phyloP scores from a whole-genome alignment of 306 rosid genomes.

The Ormosia emarginata region DNA sequence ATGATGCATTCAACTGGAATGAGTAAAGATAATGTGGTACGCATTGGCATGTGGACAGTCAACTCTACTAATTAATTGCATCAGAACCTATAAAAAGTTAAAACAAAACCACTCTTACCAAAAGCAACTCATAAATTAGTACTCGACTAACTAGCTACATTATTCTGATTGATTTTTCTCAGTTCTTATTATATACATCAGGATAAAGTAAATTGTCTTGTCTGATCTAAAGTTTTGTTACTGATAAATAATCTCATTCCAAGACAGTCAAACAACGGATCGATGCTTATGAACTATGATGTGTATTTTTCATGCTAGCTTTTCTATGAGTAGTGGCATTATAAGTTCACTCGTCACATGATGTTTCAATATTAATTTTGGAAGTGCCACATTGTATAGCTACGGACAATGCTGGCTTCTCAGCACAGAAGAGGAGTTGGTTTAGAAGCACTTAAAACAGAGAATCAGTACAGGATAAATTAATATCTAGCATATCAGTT shows the following conservation, averaged over 20 bases:
- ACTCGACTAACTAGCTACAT: not conserved
- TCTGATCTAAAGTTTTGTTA: not conserved
- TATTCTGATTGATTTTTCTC: not conserved
- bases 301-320: not conserved
- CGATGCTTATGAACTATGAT: not conserved
- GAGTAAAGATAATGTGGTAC: not conserved
- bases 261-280: not conserved
- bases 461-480: not conserved
- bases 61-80: slow-evolving; percentile 9
- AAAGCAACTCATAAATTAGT: not conserved
- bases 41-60: slow-evolving; percentile 12
- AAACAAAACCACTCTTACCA: not conserved
- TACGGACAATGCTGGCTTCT: not conserved
- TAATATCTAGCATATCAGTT: not conserved
- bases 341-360: not conserved
- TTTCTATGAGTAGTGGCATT: not conserved
- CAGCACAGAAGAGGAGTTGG: not conserved
- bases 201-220: not conserved
- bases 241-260: not conserved
- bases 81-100: not conserved
- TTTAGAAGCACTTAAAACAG: not conserved
- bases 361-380: not conserved
- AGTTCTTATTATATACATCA: not conserved
- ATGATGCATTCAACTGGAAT: not conserved
- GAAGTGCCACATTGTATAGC: not conserved